Conservation (phyloP, 1,139 yeast species). For the Nematodospora anomalae region DNA sequence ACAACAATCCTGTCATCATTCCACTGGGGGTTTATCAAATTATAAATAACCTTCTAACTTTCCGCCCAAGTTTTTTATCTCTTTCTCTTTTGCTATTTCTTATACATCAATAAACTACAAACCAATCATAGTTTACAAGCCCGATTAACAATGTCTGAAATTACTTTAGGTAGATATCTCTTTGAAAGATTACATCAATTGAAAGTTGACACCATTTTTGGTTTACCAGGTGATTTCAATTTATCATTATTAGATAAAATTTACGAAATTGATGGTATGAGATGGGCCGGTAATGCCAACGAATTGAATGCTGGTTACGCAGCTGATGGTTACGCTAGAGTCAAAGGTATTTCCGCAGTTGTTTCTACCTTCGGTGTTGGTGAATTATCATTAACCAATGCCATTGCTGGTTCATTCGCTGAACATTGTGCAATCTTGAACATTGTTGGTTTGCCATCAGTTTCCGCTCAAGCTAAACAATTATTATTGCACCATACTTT, state of each 20-base stretch:
- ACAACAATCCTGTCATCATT: neutral
- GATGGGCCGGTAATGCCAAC: conserved; percentile 48
- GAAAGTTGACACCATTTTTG: conserved; percentile 42
- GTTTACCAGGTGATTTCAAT: conserved; percentile 47
- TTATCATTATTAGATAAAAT: conserved; percentile 38
- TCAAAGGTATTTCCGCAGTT: conserved; percentile 39
- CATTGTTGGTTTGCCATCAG: conserved; percentile 44
- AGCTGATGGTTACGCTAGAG: conserved; percentile 43
- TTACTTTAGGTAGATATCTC: conserved; percentile 44
- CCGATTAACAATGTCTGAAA: conserved; percentile 31
- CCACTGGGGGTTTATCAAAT: too few species aligned
- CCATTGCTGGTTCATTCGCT: conserved; percentile 45
- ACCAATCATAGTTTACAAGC: conserved; percentile 1
- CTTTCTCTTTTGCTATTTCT: neutral
- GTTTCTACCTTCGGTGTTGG: conserved; percentile 48
- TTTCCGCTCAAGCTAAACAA: conserved; percentile 40
- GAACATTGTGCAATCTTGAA: conserved; percentile 45
- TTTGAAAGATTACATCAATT: conserved; percentile 47
- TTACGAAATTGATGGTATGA: conserved; percentile 38
- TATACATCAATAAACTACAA: neutral
- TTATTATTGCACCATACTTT: conserved; percentile 45
- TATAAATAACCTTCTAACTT: too few species aligned
- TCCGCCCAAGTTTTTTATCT: too few species aligned
- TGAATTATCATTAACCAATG: conserved; percentile 42
- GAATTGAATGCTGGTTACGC: conserved; percentile 48